Evolutionary conservation across 257 asterid genomes (phyloP), one percentile per base, ranked within the genome.

Genomic region (Solanum chaucha): DNA sequence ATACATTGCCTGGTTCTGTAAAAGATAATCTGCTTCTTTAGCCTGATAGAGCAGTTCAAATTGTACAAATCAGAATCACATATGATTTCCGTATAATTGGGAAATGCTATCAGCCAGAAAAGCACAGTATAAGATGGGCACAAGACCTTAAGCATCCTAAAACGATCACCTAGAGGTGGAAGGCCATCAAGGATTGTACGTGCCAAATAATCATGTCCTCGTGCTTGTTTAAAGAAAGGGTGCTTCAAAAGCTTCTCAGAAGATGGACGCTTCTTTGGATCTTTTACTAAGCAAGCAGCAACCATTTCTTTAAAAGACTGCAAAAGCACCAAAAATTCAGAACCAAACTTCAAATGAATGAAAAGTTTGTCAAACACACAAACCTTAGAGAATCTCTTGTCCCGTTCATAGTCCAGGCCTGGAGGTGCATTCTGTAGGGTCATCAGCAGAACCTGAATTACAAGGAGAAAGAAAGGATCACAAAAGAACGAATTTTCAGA

Each of bases 391-490:
- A 97, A 96, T 86, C 95, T 93, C 91, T 86, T 97, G 92, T 97
- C 99, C 89, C 99, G 94, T 90, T 97, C 99, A 86, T 97, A 97
- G 92, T 97, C 99, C 90, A 97, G 95, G 86, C 99, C 98, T 19
- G 99, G 99, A 40, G 99, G 99, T 40, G 99, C 99, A 89, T 95
- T 97, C 93, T 97, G 99, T 88, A 97, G 91, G 87, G 99, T 97
- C 99, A 97, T 97, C 86, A 97, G 93, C 85, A 97, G 94, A 91
- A 97, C 99, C 99, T 97, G 94, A 89, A 93, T 87, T 90, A 88
- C 78, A 61, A 59, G 86, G 58, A 84, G 65, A 78, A 41, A 61
- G 89, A 86, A 87, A 88, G 85, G 86, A 73, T 87, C 78, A 82
- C 74, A 71, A 32, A n/a, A 61, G 35, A 30, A 78, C 19, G 26